Evolutionary conservation across 2,329 filamentous ascomycete species (phyloP).

Genomic region (Hymenoscyphus albidus): DNA sequence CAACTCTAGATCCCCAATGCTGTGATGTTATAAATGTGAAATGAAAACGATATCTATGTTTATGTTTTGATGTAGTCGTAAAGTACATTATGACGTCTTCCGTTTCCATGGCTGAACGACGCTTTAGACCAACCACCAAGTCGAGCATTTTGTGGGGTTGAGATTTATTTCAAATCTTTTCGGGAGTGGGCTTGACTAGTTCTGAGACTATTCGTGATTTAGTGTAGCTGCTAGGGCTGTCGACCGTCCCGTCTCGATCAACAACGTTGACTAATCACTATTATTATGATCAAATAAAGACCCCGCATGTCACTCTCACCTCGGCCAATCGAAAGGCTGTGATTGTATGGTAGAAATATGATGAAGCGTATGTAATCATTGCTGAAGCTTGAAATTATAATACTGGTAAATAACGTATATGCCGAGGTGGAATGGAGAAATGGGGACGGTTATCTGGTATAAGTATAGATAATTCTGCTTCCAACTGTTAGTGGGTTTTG

Average conservation of each 20-base stretch:
- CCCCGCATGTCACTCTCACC: neutral
- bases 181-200: neutral
- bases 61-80: neutral
- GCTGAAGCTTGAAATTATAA: neutral
- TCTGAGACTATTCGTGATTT: neutral
- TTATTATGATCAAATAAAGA: neutral
- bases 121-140: neutral
- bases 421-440: neutral
- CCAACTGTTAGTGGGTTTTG: neutral
- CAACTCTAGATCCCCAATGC: neutral
- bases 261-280: constrained; percentile 2
- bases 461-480: neutral
- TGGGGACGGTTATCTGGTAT: neutral
- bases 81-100: neutral
- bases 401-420: neutral
- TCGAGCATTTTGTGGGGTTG: neutral
- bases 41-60: neutral
- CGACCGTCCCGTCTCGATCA: neutral
- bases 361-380: neutral
- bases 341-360: neutral
- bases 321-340: neutral
- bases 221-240: neutral
- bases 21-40: neutral
- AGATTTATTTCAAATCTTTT: neutral
- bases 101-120: neutral